Percentiles rank a stretch among this genome's conserved stretches.
phyloP scores from a whole-genome alignment of 805 yeast species.

The Spathaspora gorwiae region DNA sequence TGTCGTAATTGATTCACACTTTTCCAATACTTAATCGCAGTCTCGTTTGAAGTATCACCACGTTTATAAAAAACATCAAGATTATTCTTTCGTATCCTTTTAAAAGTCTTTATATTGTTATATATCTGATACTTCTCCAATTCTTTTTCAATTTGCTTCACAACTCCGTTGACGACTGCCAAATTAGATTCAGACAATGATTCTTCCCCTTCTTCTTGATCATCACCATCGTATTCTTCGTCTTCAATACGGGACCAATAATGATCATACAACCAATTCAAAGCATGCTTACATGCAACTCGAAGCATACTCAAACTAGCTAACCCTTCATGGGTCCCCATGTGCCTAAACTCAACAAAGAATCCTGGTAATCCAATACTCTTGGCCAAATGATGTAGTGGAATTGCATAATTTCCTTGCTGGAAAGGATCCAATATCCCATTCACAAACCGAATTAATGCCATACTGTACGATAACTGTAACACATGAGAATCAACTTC shows the following conservation, averaged over 20 bases:
- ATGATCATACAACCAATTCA: slow-evolving; percentile 67
- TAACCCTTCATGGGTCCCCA: slow-evolving; percentile 82
- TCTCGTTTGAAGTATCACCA: slow-evolving; percentile 39
- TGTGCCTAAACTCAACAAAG: slow-evolving; percentile 87
- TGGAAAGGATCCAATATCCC: slow-evolving; percentile 87
- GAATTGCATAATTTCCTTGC: slow-evolving; percentile 70
- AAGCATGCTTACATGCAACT: slow-evolving; percentile 52
- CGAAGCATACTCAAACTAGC: slow-evolving; percentile 72
- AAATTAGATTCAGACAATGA: slow-evolving; percentile 5
- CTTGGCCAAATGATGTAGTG: slow-evolving; percentile 70
- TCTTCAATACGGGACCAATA: slow-evolving; percentile 57
- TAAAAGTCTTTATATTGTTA: slow-evolving; percentile 40
- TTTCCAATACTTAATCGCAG: slow-evolving; percentile 41
- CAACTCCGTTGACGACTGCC: slow-evolving; percentile 5
- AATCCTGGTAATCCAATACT: slow-evolving; percentile 64
- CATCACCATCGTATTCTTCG: slow-evolving; percentile 14
- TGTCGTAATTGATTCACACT: slow-evolving; percentile 18
- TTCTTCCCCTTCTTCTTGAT: slow-evolving; percentile 15
- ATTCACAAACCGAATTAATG: slow-evolving; percentile 81
- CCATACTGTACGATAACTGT: slow-evolving; percentile 63
- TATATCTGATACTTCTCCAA: slow-evolving; percentile 2
- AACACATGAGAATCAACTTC: slow-evolving; percentile 29
- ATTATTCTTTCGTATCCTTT: slow-evolving; percentile 46
- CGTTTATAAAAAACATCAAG: slow-evolving; percentile 32
- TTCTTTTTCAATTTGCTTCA: slow-evolving; percentile 1